Evolutionary conservation across 768 basidiomycete genomes (phyloP).

Genomic region (Lepiota venenata): DNA sequence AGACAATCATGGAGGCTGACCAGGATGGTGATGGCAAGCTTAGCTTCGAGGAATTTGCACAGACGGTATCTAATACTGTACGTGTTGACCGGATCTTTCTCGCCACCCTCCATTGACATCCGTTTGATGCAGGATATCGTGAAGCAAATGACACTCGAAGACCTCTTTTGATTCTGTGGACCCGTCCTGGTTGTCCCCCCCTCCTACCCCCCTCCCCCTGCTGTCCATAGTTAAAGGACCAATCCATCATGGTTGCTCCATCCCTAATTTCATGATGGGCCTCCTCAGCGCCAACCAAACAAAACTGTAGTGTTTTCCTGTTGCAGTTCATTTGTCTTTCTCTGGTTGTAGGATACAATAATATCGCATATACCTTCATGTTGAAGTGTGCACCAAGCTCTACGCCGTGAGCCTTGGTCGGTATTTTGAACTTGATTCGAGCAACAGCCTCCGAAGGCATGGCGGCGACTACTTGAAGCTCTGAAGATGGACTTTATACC

Average conservation of each 20-base stretch:
- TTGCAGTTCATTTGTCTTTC: not conserved
- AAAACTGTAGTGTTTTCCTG: not conserved
- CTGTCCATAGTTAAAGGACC: not conserved
- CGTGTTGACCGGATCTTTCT: slow-evolving; percentile 22
- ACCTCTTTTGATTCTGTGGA: slow-evolving; percentile 62
- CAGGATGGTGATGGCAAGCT: slow-evolving; percentile 97
- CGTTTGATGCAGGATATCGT: slow-evolving; percentile 78
- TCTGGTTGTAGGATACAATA: slow-evolving; percentile 7
- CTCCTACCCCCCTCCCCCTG: not conserved
- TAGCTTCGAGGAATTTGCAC: slow-evolving; percentile 94
- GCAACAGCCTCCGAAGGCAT: too few species aligned
- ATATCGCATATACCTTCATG: not conserved
- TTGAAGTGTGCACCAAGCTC: too few species aligned
- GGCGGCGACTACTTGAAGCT: too few species aligned
- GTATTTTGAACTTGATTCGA: too few species aligned
- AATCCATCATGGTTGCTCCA: not conserved
- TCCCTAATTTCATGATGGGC: not conserved
- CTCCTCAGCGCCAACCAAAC: not conserved
- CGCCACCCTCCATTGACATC: not conserved
- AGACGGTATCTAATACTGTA: slow-evolving; percentile 96
- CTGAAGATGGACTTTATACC: too few species aligned
- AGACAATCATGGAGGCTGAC: slow-evolving; percentile 99
- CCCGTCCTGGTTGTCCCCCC: not conserved
- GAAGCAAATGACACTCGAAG: slow-evolving; percentile 98
- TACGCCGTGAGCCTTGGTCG: too few species aligned